phyloP scores from a whole-genome alignment of 352 stramenopile genomes.

The Phytophthora fragariae region DNA sequence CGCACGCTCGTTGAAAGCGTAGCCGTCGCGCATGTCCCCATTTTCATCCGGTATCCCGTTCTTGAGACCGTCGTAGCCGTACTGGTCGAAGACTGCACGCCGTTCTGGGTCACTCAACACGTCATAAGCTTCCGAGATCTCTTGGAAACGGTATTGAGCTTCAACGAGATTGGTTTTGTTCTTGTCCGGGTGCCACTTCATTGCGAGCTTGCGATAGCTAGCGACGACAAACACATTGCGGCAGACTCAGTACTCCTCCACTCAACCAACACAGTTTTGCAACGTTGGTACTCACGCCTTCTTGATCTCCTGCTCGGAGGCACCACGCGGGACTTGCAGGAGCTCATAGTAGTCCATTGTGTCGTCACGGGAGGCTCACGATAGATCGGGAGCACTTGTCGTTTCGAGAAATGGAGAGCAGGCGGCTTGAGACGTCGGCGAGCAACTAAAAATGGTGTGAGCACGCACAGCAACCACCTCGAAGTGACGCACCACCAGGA shows the following conservation, averaged over 20 bases:
- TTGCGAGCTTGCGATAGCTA: slow-evolving; percentile 93
- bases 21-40: slow-evolving; percentile 79
- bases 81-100: slow-evolving; percentile 94
- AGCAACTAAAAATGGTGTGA: slow-evolving; percentile 27
- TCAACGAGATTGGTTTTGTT: slow-evolving; percentile 90
- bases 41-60: slow-evolving; percentile 89
- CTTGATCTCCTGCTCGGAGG: slow-evolving; percentile 92
- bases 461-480: slow-evolving; percentile 11
- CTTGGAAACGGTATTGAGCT: slow-evolving; percentile 94
- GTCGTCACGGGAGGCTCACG: background rate
- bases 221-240: background rate
- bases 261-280: background rate
- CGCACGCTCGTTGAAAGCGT: slow-evolving; percentile 92
- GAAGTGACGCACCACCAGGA: background rate
- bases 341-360: slow-evolving; percentile 94
- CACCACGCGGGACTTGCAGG: slow-evolving; percentile 83
- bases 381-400: slow-evolving; percentile 16
- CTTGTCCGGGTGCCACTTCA: slow-evolving; percentile 97
- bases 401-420: slow-evolving; percentile 34
- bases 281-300: slow-evolving; percentile 77
- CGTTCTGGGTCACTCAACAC: slow-evolving; percentile 93
- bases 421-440: slow-evolving; percentile 1
- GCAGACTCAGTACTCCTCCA: background rate
- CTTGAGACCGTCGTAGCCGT: slow-evolving; percentile 94
- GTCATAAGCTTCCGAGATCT: slow-evolving; percentile 95